Evolutionary conservation across 1,284 basidiomycete species (phyloP), one percentile per base, ranked within the genome.

Genomic region (Cryptococcus amylolentus): DNA sequence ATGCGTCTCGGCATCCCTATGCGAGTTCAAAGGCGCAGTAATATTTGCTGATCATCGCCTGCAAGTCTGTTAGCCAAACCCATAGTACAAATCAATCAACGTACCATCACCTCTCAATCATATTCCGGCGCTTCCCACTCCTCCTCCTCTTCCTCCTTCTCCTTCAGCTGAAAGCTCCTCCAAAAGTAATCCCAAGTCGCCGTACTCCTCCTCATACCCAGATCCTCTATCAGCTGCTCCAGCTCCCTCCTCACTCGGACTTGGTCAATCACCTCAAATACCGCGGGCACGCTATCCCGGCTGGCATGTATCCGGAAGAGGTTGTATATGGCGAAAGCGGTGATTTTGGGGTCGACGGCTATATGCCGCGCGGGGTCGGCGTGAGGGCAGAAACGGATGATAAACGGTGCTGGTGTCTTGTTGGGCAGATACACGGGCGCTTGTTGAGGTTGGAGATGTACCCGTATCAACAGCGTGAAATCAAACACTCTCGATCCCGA

Each of bases 371-470:
- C 20, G 5, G 49, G 35, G 20, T 18, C n/a, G 2, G 49, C 12
- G 13, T 38, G 38, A 9, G 31, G 49, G 20, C 35, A 18, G 20
- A 50, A 50, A 10, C 31, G 35, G 20, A 50, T 50, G 49, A 40
- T 40, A 20, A 46, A 46, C 4, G 45, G 45, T 46, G 45, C 45
- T 16, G 45, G 45, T 26, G 45, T 46, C 16, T 46, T 46, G 31
- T n/a, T 40, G 6, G 49, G 49, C 6, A 50, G 38, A 35, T 38
- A 40, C 12, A 50, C 38, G 10, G 49, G 35, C 14, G 49, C 20
- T 38, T 50, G 49, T 16, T 38, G 38, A 20, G 49, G 49, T 23
- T 50, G 31, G 16, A 50, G 49, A 38, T 50, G 49, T 14, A 50
- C 49, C 5, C 49, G 31, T 20, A 50, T 46, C 14, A 46, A 26